Base-by-base conservation (phyloP, 2,329 filamentous ascomycete genomes). In the Ambrosiella beaveri region DNA sequence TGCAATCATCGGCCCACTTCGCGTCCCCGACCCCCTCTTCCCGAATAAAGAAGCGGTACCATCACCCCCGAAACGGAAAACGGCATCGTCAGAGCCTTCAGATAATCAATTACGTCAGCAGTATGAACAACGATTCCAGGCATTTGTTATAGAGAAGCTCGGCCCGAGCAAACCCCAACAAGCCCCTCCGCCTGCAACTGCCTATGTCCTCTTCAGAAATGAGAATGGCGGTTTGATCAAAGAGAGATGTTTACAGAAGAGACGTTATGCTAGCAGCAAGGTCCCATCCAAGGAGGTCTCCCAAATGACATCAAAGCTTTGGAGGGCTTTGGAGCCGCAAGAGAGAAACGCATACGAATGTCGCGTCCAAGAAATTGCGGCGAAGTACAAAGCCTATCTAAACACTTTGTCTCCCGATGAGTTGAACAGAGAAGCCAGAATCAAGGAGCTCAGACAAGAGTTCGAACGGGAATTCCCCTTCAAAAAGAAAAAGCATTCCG, bases 121-220 rank as follows among this genome's bases (percentile, higher is more conserved):
- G 7, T 80, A 83, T 63, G 80, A 84, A 63, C 65, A 70, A 38
- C 73, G 75, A 19, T 69, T 80, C 5, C 75, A 74, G 69, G 71
- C 75, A 57, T 70, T 78, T 59, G 73, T 82, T 58, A 68, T 71
- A 44, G 66, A 71, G 7, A 71, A 73, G 63, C 79, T 95, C 51
- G 91, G 91, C n/a, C 79, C 85, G 15, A 80, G 85, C 3, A 86
- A 88, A 0, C 71, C 77, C 58, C 83, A 81, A 56, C 90, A 91
- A 3, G 72, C 75, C 56, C 87, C 91, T 63, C 77, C 84, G 0
- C 81, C 84, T 0, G 81, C 85, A 3, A 97, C 94, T 66, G 86
- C 91, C 0, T 97, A 95, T 69, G 77, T 95, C 36, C 77, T 96
- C 54, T 98, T 86, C 70, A 91, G 89, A 67, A 94, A 89, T 64